Percentiles rank a stretch among this genome's conserved stretches.
phyloP scores from a whole-genome alignment of 352 stramenopile species.

The Globisporangium barbulae region DNA sequence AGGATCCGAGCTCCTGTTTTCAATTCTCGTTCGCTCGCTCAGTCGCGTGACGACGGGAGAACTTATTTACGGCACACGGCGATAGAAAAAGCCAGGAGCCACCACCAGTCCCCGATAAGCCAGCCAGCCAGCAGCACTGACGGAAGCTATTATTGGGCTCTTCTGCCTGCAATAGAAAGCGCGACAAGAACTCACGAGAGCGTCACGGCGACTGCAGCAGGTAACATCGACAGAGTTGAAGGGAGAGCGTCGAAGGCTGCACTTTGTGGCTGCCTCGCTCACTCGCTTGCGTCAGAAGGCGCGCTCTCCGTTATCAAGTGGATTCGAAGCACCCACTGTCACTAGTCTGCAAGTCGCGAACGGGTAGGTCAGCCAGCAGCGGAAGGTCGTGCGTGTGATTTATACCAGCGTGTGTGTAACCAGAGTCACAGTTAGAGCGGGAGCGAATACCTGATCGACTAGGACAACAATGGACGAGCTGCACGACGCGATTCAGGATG shows the following conservation, averaged over 20 bases:
- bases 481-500: constrained; percentile 88
- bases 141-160: neutral
- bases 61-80: neutral
- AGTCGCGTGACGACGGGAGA: neutral
- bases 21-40: neutral
- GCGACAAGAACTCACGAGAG: constrained; percentile 1
- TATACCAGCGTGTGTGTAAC: neutral
- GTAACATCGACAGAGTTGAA: neutral
- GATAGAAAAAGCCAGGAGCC: neutral
- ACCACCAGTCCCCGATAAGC: neutral
- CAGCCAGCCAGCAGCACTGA: neutral
- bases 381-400: neutral
- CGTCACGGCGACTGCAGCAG: neutral
- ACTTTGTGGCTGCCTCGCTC: constrained; percentile 2
- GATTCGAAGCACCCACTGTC: neutral
- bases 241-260: neutral
- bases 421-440: neutral
- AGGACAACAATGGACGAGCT: constrained; percentile 73
- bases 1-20: too few relatives aligned
- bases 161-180: neutral
- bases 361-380: neutral
- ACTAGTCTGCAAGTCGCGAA: neutral
- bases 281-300: neutral
- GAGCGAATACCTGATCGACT: neutral
- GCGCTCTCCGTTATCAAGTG: neutral